These are phyloP conservation scores for Kwoniella bestiolae DNA, from an alignment of 768 basidiomycete genomes.

Conservation along the genomic window DNA sequence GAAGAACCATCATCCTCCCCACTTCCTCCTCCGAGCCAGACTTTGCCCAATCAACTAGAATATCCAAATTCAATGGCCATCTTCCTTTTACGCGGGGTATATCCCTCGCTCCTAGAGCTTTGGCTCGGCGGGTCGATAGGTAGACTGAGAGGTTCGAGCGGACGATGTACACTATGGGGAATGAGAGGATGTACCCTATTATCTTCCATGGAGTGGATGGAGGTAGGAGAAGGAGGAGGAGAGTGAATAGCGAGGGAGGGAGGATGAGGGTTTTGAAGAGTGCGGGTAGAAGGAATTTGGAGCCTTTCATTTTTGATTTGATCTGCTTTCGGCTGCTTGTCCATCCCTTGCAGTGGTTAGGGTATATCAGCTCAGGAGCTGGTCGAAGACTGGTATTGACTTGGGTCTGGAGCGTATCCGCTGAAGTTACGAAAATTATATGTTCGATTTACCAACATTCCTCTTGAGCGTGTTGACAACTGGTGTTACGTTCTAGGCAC, in stretches of 20 bases:
- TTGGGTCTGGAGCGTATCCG: too few relatives aligned
- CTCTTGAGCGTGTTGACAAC: too few relatives aligned
- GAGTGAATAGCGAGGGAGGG: constrained; percentile 20
- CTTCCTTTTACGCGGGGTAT: constrained; percentile 41
- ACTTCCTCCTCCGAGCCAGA: constrained; percentile 50
- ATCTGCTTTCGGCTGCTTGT: too few relatives aligned
- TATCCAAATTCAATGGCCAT: constrained; percentile 51
- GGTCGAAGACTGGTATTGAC: too few relatives aligned
- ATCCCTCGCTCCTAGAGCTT: constrained; percentile 20
- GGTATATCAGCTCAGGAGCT: too few relatives aligned
- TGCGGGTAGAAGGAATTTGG: constrained; percentile 29
- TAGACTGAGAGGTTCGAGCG: constrained; percentile 16
- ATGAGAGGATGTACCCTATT: constrained; percentile 24
- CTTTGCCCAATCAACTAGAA: constrained; percentile 46
- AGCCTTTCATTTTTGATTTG: constrained; percentile 31
- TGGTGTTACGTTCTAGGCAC: too few relatives aligned
- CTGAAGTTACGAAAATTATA: too few relatives aligned
- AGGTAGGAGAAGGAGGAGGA: constrained; percentile 2
- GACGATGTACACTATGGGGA: constrained; percentile 30
- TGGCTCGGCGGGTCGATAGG: constrained; percentile 12
- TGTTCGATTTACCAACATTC: too few relatives aligned
- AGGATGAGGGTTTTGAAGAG: constrained; percentile 34
- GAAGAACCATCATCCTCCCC: constrained; percentile 47
- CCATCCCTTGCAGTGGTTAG: too few relatives aligned
- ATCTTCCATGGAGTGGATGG: neutral